Evolutionary conservation across 2,329 filamentous ascomycete species (phyloP), one percentile per base, ranked within the genome.

Genomic region (Claviceps pazoutovae): DNA sequence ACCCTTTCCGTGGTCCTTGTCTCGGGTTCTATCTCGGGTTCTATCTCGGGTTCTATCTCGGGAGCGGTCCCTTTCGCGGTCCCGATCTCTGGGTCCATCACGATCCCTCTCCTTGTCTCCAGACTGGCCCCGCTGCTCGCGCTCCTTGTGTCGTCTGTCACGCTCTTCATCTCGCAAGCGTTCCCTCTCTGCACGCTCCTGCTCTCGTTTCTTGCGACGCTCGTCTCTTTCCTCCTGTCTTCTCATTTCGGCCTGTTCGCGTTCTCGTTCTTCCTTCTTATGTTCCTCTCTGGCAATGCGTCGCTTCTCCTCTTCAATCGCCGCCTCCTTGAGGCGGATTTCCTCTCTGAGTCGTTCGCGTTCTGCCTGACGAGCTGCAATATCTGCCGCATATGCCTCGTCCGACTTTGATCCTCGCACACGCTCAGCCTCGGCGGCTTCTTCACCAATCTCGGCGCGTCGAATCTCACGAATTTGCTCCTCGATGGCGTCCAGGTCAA

Each of bases 381-480:
- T 83, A 54, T 88, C 84, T 46, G 75, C 75, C 1, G 78, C 81
- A 64, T 89, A 91, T 48, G 84, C 81, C 51, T 83, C 79, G 58
- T 91, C 86, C 1, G 81, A 85, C 65, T 86, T 89, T 47, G 78
- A 72, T 17, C 86, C 86, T 50, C 77, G 79, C 9, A 69, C 57
- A 43, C 78, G 71, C 63, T 91, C 86, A 19, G 79, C 76, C 30
- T 75, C 74, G 3, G 86, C 85, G 2, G 75, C 78, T 52, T 86
- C 83, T 43, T 79, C 74, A 26, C 86, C 86, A 55, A 90, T 78
- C 53, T 88, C 84, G 14, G 74, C 73, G 17, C 75, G 72, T 23
- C 86, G 76, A 48, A 86, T 75, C 56, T 83, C 78, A 54, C 86
- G 80, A 61, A 91, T 80, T 48, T 80, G 79, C 26, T 74, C 71